phyloP scores from a whole-genome alignment of 2,329 filamentous ascomycete genomes.

The Alternaria atra region DNA sequence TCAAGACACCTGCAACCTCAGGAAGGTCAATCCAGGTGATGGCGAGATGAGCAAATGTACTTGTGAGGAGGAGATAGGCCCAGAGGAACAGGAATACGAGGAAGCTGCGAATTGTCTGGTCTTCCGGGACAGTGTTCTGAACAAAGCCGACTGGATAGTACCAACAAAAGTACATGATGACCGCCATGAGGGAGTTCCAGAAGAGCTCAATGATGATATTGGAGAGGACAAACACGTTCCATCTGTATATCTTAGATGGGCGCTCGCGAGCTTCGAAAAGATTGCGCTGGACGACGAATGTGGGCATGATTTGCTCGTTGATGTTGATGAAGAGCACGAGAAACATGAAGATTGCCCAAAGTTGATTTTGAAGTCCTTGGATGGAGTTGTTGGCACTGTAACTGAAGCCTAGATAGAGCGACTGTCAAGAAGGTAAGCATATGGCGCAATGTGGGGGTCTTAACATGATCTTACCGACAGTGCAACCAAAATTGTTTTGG shows the following conservation, averaged over 20 bases:
- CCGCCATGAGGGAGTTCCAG: slow-evolving; percentile 79
- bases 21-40: slow-evolving; percentile 79
- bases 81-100: slow-evolving; percentile 82
- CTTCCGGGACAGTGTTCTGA: slow-evolving; percentile 70
- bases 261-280: slow-evolving; percentile 87
- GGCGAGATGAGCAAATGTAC: slow-evolving; percentile 80
- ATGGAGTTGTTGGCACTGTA: slow-evolving; percentile 60
- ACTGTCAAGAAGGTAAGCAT: too few species aligned
- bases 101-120: slow-evolving; percentile 73
- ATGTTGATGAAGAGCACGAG: slow-evolving; percentile 81
- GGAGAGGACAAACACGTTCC: slow-evolving; percentile 84
- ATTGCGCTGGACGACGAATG: slow-evolving; percentile 81
- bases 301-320: slow-evolving; percentile 83
- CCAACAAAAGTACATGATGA: slow-evolving; percentile 80
- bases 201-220: slow-evolving; percentile 86
- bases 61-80: slow-evolving; percentile 80
- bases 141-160: slow-evolving; percentile 87
- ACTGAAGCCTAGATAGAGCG: too few species aligned
- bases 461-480: slow-evolving; percentile 51
- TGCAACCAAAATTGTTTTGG: slow-evolving; percentile 75
- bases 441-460: too few species aligned
- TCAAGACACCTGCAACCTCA: slow-evolving; percentile 78
- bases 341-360: slow-evolving; percentile 87
- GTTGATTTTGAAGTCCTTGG: slow-evolving; percentile 84
- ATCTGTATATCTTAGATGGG: slow-evolving; percentile 83